Conservation (phyloP, 441 rosid species). For the Euphorbia corollata region DNA sequence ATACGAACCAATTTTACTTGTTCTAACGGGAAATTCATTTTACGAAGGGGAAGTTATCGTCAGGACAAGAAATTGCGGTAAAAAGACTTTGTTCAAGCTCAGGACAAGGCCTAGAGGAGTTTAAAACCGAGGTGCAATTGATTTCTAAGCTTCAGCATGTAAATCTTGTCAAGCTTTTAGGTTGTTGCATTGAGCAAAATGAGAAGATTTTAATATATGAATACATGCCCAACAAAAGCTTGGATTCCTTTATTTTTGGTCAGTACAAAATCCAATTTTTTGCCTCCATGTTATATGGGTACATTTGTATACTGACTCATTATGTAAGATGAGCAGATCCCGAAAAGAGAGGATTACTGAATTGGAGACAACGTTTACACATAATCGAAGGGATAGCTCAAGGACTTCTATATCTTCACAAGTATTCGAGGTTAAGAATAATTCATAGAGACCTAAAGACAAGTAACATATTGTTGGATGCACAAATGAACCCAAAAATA, state of each 20-base stretch:
- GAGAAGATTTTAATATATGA: not conserved
- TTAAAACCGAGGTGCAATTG: slow-evolving; percentile 7
- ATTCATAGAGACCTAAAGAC: slow-evolving; percentile 10
- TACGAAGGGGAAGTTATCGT: not conserved
- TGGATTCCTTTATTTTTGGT: slow-evolving; percentile 5
- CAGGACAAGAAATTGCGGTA: slow-evolving; percentile 8
- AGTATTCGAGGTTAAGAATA: slow-evolving; percentile 1
- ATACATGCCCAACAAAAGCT: not conserved
- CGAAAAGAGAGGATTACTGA: not conserved
- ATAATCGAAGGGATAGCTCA: slow-evolving; percentile 2
- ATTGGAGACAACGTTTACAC: not conserved
- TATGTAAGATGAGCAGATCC: not conserved
- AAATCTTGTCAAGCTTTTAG: slow-evolving; percentile 10
- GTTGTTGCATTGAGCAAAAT: not conserved
- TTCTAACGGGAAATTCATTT: not conserved
- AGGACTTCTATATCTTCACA: slow-evolving; percentile 13
- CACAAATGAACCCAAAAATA: slow-evolving; percentile 6
- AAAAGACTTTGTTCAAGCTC: slow-evolving; percentile 4
- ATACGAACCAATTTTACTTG: not conserved
- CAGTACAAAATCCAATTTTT: not conserved
- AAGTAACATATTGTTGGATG: slow-evolving; percentile 8
- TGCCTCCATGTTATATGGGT: too few relatives aligned
- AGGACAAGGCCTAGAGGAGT: not conserved
- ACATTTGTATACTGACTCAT: not conserved
- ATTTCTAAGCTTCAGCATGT: slow-evolving; percentile 10